These are phyloP conservation scores for Blastomyces emzantsi DNA, from an alignment of 2,329 filamentous ascomycete genomes.

Conservation along the genomic window DNA sequence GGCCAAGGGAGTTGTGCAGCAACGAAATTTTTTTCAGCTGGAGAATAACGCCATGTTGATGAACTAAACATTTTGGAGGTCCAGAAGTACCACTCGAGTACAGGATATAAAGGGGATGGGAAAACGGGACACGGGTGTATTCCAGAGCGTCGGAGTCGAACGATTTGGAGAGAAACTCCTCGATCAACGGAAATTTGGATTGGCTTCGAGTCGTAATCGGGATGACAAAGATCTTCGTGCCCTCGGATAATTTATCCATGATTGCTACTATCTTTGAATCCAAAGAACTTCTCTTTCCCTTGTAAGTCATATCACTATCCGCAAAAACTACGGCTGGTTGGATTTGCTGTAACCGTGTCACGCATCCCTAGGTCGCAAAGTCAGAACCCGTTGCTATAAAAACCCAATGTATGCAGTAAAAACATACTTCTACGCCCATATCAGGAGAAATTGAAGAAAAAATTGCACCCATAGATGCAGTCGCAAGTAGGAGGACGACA, in stretches of 20 bases:
- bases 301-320: slow-evolving; percentile 35
- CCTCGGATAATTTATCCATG: slow-evolving; percentile 21
- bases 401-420: neutral
- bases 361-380: slow-evolving; percentile 19
- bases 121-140: slow-evolving; percentile 34
- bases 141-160: slow-evolving; percentile 24
- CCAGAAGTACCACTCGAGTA: slow-evolving; percentile 39
- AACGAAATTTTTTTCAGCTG: slow-evolving; percentile 38
- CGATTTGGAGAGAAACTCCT: slow-evolving; percentile 28
- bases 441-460: slow-evolving; percentile 40
- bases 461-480: slow-evolving; percentile 36
- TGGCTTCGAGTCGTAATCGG: slow-evolving; percentile 12
- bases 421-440: slow-evolving; percentile 29
- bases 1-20: slow-evolving; percentile 37
- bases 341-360: slow-evolving; percentile 34
- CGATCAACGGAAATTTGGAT: slow-evolving; percentile 20
- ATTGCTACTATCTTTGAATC: slow-evolving; percentile 27
- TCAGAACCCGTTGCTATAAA: neutral
- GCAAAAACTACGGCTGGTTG: slow-evolving; percentile 34
- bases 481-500: slow-evolving; percentile 36
- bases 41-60: slow-evolving; percentile 36
- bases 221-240: slow-evolving; percentile 19
- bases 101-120: slow-evolving; percentile 37
- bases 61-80: slow-evolving; percentile 40
- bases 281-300: slow-evolving; percentile 29